Base-by-base conservation (phyloP, 2,329 filamentous ascomycete genomes). In the Trichoderma guizhouense region DNA sequence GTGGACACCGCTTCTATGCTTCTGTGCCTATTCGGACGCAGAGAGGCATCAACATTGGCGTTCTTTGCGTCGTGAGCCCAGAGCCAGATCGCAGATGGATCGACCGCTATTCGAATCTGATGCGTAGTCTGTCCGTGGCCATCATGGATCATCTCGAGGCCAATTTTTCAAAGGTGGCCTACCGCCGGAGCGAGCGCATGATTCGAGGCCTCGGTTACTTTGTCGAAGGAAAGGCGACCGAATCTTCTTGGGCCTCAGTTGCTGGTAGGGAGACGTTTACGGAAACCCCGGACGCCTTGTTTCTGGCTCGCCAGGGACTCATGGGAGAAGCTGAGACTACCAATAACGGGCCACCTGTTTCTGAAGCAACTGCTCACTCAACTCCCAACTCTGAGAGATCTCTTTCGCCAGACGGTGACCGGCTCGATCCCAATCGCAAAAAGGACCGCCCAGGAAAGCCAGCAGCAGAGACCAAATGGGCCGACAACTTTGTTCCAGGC, bases 21-120 rank as follows among this genome's bases (percentile, higher is more conserved):
- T 80, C 77, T 5, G 79, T 81, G 0, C 81, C 81, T 6, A 81
- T 82, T n/a, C 77, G 79, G 0, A 78, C 77, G 0, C 76, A 74
- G 4, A 72, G 75, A 5, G 80, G 79, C 18, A 76, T 81, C 73
- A 80, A 80, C 69, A 82, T 82, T 24, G 81, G 81, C 11, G 80
- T 81, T 0, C 78, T 78, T 11, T 79, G 75, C 34, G 74, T 81
- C 4, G 66, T 74, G 26, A 73, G 60, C 32, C 58, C 72, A 2
- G 68, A 72, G 24, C 69, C 72, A 7, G 55, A 70, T 2, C 18
- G 21, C 11, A 70, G 65, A 26, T 75, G 79, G 36, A 77, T 75
- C 28, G 73, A 75, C 15, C 63, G 73, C 5, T 75, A 78, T 8
- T 70, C 77, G 11, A 72, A 74, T 0, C 72, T 75, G 21, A 63